Conservation (phyloP, 2,329 filamentous ascomycete species). For the Aspergillus neotritici region DNA sequence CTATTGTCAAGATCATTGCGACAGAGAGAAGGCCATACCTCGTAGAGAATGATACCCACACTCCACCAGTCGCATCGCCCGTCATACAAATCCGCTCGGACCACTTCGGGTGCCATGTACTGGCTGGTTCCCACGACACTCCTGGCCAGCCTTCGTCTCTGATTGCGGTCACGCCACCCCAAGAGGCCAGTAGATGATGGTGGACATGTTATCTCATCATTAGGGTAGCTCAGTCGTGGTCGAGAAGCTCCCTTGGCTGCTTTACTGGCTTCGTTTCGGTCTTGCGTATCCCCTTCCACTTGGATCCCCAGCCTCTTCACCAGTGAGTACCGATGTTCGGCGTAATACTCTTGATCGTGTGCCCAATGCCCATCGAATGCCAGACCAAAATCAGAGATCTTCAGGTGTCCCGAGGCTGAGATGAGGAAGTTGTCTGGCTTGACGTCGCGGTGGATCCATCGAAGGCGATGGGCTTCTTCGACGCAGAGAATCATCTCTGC, state of each 20-base stretch:
- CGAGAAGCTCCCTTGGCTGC: slow-evolving; percentile 12
- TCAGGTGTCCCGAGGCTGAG: slow-evolving; percentile 78
- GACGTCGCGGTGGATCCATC: slow-evolving; percentile 90
- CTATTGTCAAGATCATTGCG: not conserved
- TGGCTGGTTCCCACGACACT: slow-evolving; percentile 94
- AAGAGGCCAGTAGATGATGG: slow-evolving; percentile 50
- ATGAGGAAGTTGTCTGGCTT: slow-evolving; percentile 98
- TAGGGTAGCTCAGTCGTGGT: slow-evolving; percentile 19
- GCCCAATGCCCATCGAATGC: slow-evolving; percentile 95
- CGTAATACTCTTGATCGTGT: slow-evolving; percentile 82
- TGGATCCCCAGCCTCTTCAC: slow-evolving; percentile 69
- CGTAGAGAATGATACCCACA: slow-evolving; percentile 86
- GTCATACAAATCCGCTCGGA: slow-evolving; percentile 76
- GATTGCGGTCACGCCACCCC: slow-evolving; percentile 63
- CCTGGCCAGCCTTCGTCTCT: slow-evolving; percentile 67
- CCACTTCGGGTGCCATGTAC: slow-evolving; percentile 96
- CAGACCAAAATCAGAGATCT: slow-evolving; percentile 93
- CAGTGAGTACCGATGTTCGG: slow-evolving; percentile 72
- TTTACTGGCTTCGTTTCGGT: slow-evolving; percentile 52
- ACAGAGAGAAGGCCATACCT: slow-evolving; percentile 43
- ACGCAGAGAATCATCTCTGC: slow-evolving; percentile 95
- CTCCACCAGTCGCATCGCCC: slow-evolving; percentile 97
- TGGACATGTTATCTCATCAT: slow-evolving; percentile 29
- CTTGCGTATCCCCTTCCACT: slow-evolving; percentile 67
- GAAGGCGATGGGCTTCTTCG: slow-evolving; percentile 80